A percentile compares a stretch with the other conserved stretches of the same genome.
phyloP scores from a whole-genome alignment of 495 filamentous ascomycete genomes.

The Neurospora discreta region DNA sequence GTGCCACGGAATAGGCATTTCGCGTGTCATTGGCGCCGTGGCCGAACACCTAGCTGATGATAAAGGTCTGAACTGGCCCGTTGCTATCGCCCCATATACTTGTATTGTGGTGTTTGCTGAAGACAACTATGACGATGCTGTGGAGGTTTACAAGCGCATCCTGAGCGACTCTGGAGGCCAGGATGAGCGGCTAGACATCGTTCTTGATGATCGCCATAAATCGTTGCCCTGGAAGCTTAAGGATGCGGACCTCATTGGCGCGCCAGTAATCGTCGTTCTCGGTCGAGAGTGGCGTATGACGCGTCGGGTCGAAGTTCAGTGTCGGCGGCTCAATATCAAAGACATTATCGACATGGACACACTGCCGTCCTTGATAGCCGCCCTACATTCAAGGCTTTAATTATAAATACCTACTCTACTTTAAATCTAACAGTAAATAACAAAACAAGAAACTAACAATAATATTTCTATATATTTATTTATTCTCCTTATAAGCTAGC shows the following conservation, averaged over 20 bases:
- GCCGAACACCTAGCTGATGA: constrained; percentile 62
- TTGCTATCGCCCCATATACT: constrained; percentile 76
- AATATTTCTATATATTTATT: too few relatives aligned
- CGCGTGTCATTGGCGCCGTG: constrained; percentile 78
- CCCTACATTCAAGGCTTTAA: constrained; percentile 2
- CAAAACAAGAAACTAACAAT: too few relatives aligned
- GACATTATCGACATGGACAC: constrained; percentile 15
- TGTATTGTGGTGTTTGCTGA: constrained; percentile 51
- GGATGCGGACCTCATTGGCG: constrained; percentile 83
- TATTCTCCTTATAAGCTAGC: too few relatives aligned
- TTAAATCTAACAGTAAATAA: too few relatives aligned
- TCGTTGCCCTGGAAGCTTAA: constrained; percentile 70
- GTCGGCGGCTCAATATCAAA: constrained; percentile 40
- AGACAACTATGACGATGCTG: constrained; percentile 38
- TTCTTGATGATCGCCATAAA: constrained; percentile 64
- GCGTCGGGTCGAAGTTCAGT: constrained; percentile 63
- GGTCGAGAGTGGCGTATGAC: constrained; percentile 62
- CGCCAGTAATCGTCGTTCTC: constrained; percentile 69
- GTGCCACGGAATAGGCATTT: constrained; percentile 91
- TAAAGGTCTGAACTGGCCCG: constrained; percentile 80
- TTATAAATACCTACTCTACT: not conserved
- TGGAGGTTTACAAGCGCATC: constrained; percentile 45
- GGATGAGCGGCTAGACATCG: constrained; percentile 35
- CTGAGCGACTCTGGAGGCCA: not conserved
- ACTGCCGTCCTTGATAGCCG: constrained; percentile 10